Base-by-base conservation (phyloP, 2,329 filamentous ascomycete genomes). In the Pleoardoris graminearum region DNA sequence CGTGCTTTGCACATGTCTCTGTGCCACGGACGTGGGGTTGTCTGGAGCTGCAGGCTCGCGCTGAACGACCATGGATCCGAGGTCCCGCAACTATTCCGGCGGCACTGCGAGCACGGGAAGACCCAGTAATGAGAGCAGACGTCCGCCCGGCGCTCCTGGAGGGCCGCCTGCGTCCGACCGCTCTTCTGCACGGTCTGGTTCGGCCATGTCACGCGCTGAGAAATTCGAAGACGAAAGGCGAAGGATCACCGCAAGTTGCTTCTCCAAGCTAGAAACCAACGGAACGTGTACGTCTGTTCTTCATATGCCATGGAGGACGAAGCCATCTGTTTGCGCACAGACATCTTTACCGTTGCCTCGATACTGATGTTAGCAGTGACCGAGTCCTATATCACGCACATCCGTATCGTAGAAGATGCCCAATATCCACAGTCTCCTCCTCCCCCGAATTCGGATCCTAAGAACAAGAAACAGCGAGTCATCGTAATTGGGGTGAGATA, bases 361-460 rank as follows among this genome's bases (percentile, higher is more conserved):
- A 41, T 7, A 38, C 59, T 51, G 17, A 54, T 37, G 2, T 8
- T 25, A 4, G 44, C 66, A 91, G 88, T 90, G 62, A 79, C 86
- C 62, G 94, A 99, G 77, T 97, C 91, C 29, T 99, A 99, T 78
- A 99, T 99, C 67, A 99, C 94, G 19, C 94, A 99, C 72, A 92
- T 97, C 65, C 85, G 88, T 67, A 91, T 99, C 67, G 85, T 85
- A 61, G 94, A 99, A 78, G 96, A 90, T 80, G 86, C 87, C 51
- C 82, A 84, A 35, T 87, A 92, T 74, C 91, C 93, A 14, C 92
- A 91, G 19, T 82, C 83, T 32, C 94, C 94, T 29, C 88, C 94
- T 47, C 92, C 94, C 3, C 90, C 90, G 2, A 86, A 88, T 60
- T 85, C 87, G n/a, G 79, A 82, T 7, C 77, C 85, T 8, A 82